These are phyloP conservation scores for Calonectria pauciramosa DNA, from an alignment of 2,329 filamentous ascomycete genomes.

Conservation along the genomic window DNA sequence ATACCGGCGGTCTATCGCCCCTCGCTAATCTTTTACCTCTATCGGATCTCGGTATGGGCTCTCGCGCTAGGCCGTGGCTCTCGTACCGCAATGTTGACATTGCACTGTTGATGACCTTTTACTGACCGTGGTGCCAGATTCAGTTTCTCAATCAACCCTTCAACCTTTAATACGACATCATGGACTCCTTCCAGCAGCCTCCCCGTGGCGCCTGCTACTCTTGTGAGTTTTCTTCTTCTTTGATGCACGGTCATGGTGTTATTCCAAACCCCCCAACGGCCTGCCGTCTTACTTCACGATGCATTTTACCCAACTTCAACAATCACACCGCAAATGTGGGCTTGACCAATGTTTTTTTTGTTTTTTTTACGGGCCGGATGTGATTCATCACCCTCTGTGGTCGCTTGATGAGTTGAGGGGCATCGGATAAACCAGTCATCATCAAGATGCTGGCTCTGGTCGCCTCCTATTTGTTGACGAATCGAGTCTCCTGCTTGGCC, in stretches of 20 bases:
- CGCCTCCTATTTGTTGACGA: slow-evolving; percentile 13
- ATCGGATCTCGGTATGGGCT: slow-evolving; percentile 41
- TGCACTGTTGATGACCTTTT: slow-evolving; percentile 10
- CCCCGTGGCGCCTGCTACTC: slow-evolving; percentile 65
- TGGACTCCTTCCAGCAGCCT: slow-evolving; percentile 55
- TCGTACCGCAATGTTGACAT: slow-evolving; percentile 24
- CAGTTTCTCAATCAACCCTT: slow-evolving; percentile 26
- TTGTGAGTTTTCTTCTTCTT: slow-evolving; percentile 55
- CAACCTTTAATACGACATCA: slow-evolving; percentile 45
- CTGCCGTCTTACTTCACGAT: not conserved
- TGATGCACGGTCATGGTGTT: not conserved
- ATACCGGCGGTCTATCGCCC: slow-evolving; percentile 27
- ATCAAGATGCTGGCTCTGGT: not conserved
- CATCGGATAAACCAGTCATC: slow-evolving; percentile 15
- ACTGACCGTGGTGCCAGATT: slow-evolving; percentile 30
- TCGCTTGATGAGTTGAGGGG: not conserved
- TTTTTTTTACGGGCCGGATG: not conserved
- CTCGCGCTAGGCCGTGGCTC: slow-evolving; percentile 32
- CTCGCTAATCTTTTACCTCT: slow-evolving; percentile 46
- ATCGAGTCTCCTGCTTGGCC: slow-evolving; percentile 14
- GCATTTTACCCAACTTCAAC: not conserved
- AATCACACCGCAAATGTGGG: slow-evolving; percentile 12
- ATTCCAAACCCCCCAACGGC: not conserved
- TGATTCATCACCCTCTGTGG: not conserved
- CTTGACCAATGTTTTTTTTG: not conserved